phyloP scores from a whole-genome alignment of 805 yeast species.

The Saitoella complicata region DNA sequence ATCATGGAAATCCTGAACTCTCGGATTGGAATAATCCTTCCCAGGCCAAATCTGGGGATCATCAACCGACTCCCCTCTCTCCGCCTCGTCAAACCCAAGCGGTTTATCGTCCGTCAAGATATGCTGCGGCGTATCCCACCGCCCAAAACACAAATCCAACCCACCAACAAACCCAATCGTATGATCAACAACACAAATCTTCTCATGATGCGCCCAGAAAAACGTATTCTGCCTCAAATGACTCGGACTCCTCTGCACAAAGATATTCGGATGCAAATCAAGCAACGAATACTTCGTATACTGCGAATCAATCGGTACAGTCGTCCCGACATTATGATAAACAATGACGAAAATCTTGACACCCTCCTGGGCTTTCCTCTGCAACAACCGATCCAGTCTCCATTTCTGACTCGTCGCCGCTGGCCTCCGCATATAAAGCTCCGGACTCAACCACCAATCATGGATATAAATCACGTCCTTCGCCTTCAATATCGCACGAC shows the following conservation, averaged over 20 bases:
- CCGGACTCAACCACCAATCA: slow-evolving; percentile 98
- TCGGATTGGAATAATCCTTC: slow-evolving; percentile 90
- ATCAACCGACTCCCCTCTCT: slow-evolving; percentile 21
- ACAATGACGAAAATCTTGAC: slow-evolving; percentile 84
- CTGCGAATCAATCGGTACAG: slow-evolving; percentile 82
- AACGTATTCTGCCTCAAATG: slow-evolving; percentile 83
- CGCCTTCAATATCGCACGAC: slow-evolving; percentile 85
- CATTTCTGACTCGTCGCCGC: slow-evolving; percentile 89
- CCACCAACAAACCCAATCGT: slow-evolving; percentile 89
- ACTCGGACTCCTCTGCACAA: slow-evolving; percentile 86
- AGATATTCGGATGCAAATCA: slow-evolving; percentile 70
- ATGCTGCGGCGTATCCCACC: slow-evolving; percentile 95
- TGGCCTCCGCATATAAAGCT: slow-evolving; percentile 80
- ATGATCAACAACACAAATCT: slow-evolving; percentile 71
- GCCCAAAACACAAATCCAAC: slow-evolving; percentile 84
- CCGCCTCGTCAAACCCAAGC: slow-evolving; percentile 13
- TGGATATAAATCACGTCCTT: slow-evolving; percentile 84
- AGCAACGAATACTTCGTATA: slow-evolving; percentile 90
- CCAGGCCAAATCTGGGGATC: slow-evolving; percentile 74
- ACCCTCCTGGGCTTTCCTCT: slow-evolving; percentile 84
- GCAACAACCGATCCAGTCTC: slow-evolving; percentile 76
- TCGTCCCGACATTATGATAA: slow-evolving; percentile 83
- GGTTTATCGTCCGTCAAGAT: slow-evolving; percentile 57
- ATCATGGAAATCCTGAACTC: slow-evolving; percentile 71
- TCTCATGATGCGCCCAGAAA: slow-evolving; percentile 99